These are phyloP conservation scores for Pouteria campechiana DNA, from an alignment of 179 eudicot species.

Conservation along the genomic window DNA sequence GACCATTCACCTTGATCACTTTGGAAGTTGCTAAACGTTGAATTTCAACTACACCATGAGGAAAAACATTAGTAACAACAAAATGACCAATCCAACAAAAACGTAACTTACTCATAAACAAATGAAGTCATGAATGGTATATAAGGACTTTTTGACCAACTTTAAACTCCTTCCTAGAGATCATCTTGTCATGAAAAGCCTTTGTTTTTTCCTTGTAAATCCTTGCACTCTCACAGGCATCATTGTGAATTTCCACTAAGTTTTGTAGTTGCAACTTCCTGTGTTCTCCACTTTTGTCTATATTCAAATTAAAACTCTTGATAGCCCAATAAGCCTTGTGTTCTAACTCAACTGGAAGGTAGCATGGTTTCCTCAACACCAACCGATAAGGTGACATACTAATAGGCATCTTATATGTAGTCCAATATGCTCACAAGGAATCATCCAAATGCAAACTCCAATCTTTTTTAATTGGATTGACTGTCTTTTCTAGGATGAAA, in stretches of 20 bases:
- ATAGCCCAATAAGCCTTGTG: too few relatives aligned
- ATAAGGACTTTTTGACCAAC: too few relatives aligned
- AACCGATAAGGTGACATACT: slow-evolving; percentile 2
- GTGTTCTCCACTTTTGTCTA: background rate
- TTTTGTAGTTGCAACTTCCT: slow-evolving; percentile 5
- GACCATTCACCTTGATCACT: background rate
- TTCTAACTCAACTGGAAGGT: slow-evolving; percentile 2
- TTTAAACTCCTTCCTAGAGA: slow-evolving; percentile 1
- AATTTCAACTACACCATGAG: too few relatives aligned
- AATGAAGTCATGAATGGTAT: slow-evolving; percentile 1
- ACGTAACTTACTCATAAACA: slow-evolving; percentile 1
- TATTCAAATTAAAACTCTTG: background rate
- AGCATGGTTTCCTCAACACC: slow-evolving; percentile 3
- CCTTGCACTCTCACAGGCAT: too few relatives aligned
- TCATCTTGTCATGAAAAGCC: slow-evolving; percentile 3
- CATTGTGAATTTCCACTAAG: background rate
- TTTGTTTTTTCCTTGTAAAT: too few relatives aligned
- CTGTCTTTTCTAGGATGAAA: background rate
- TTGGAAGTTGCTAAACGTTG: background rate
- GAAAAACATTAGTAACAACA: too few relatives aligned
- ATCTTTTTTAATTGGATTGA: background rate
- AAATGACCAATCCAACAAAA: background rate
- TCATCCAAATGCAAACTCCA: too few relatives aligned
- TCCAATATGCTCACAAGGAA: slow-evolving; percentile 4
- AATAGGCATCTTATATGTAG: too few relatives aligned